These are phyloP conservation scores for Streptanthus diversifolius DNA, from an alignment of 345 rosid species.

Conservation along the genomic window DNA sequence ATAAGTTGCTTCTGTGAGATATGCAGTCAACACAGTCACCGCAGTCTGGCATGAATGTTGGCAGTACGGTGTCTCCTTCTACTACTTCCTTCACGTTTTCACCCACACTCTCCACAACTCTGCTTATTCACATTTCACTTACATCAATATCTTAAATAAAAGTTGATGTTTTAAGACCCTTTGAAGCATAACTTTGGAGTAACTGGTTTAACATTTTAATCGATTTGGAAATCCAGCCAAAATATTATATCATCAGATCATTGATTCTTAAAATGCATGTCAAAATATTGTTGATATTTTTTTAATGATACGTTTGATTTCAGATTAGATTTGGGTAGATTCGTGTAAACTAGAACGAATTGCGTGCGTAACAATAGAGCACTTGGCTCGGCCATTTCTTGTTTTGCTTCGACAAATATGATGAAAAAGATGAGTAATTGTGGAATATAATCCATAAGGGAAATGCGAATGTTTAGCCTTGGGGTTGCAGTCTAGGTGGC, in stretches of 20 bases:
- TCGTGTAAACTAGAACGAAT: neutral
- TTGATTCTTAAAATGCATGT: neutral
- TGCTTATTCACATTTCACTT: constrained; percentile 20
- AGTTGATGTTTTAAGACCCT: neutral
- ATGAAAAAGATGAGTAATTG: too few relatives aligned
- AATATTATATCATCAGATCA: neutral
- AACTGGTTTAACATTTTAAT: neutral
- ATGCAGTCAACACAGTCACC: constrained; percentile 66
- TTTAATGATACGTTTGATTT: too few relatives aligned
- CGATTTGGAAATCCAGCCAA: neutral
- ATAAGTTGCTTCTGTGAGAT: constrained; percentile 71
- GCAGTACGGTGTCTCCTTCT: constrained; percentile 69
- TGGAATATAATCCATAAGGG: too few relatives aligned
- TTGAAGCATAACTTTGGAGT: neutral
- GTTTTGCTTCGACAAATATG: too few relatives aligned
- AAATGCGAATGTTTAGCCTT: too few relatives aligned
- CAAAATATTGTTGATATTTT: neutral
- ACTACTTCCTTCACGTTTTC: constrained; percentile 54
- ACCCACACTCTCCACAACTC: constrained; percentile 86
- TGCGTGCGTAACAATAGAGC: too few relatives aligned
- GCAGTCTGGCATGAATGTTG: constrained; percentile 70
- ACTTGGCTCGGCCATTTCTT: too few relatives aligned
- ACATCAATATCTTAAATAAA: neutral
- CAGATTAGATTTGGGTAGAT: neutral
- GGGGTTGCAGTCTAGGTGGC: too few relatives aligned